Base-by-base conservation (phyloP, 768 basidiomycete species). In the Crucibulum laeve region DNA sequence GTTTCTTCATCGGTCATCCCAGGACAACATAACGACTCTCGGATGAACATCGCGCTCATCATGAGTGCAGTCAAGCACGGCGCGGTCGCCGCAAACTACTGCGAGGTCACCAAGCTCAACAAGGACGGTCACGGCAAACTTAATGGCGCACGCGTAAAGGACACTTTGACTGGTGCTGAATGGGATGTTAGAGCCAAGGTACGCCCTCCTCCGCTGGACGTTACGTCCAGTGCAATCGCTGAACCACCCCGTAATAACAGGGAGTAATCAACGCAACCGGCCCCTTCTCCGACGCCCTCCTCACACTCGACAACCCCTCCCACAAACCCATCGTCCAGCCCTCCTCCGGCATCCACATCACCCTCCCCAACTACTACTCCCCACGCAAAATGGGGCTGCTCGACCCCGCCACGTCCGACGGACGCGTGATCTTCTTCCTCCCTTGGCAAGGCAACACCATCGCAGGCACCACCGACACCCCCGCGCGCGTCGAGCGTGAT, bases 371-470 rank as follows among this genome's bases (percentile, higher is more conserved):
- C 57, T 99, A 98, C 69, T 97, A 96, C 60, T 91, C 92, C 1
- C 95, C 95, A 3, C 81, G 87, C 13, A 87, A 77, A 39, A 96
- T 98, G 89, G 95, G 96, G 34, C 77, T 98, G 4, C 76, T 98
- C 35, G 96, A 98, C 62, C 96, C 95, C 1, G 75, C 91, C 2
- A 96, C 96, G 3, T 91, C 89, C 0, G 95, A 99, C 51, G 95
- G 95, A 0, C 86, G 95, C 21, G 94, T 99, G 43, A 95, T 99
- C 58, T 99, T 97, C 77, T 96, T 99, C 78, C 79, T 99, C 7
- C 95, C 95, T 0, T 99, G 96, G 95, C 86, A 97, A 66, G 95
- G 95, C 6, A 91, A 87, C 69, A 93, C 93, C 30, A 93, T 99
- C 49, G 95, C 95, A 1, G 95, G 95, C 19, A 97, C 96, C 2